Evolutionary conservation across 2,329 filamentous ascomycete genomes (phyloP), one percentile per base, ranked within the genome.

Genomic region (Tolypocladium ovalisporum): DNA sequence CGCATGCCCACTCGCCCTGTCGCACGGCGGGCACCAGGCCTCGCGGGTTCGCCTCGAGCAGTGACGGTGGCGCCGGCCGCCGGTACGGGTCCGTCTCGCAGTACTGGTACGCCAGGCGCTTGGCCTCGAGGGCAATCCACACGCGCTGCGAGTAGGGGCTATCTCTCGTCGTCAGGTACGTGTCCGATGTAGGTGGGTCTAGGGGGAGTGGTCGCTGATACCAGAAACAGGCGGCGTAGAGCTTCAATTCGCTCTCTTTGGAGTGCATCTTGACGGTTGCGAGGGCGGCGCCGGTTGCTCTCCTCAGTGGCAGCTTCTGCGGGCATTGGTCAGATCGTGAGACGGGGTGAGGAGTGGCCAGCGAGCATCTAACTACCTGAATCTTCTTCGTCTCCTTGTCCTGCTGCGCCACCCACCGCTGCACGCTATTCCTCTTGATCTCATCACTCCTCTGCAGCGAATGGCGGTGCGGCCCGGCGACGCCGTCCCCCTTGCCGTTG

Each of bases 141-240:
- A 94, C 88, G 22, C 90, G 84, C 68, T 95, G 90, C 1, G 90
- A 90, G 68, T 93, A 94, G 32, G 90, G 90, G 66, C 87, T 89
- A 51, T n/a, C 29, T 8, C 13, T 27, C 7, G 9, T 60, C 52
- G 47, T 29, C 17, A 9, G 4, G 32, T 7, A 12, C 5, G 40
- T 55, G 56, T 55, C 59, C 59, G 32, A 5, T 34, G 36, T 56
- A 37, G 56, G 56, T 63, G 47, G 55, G 39, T 47, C 54, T 53
- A 57, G 54, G 56, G 53, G 27, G 9, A 35, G 37, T 54, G 37
- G 54, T 4, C 47, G 58, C 51, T 71, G 76, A 65, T 75, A 90
- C 88, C 90, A 95, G 70, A 91, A 94, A 68, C 88, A 92, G 64
- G 87, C 88, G 34, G 89, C 89, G 68, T 87, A 95, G 2, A 96